Evolutionary conservation across 2,329 filamentous ascomycete genomes (phyloP).

Genomic region (Fusarium secorum): DNA sequence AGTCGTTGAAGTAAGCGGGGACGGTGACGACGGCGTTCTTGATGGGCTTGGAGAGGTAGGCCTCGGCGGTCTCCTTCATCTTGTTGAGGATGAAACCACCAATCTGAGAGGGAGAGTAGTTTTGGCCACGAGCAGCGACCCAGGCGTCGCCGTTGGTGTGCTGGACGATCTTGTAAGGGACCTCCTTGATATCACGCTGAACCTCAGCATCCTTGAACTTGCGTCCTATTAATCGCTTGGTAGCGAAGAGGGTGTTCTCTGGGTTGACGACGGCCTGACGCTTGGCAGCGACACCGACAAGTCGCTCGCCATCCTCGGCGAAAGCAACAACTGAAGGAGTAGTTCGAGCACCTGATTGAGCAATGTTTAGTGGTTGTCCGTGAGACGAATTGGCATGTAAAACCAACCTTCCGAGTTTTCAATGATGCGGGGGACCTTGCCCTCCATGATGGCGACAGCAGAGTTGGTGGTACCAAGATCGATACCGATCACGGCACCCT

Average conservation of each 20-base stretch:
- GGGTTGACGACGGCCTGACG: slow-evolving; percentile 98
- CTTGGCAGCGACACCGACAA: slow-evolving; percentile 97
- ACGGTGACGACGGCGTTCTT: slow-evolving; percentile 98
- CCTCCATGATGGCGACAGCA: slow-evolving; percentile 96
- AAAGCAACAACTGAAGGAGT: slow-evolving; percentile 89
- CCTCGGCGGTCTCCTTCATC: slow-evolving; percentile 99
- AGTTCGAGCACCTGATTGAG: slow-evolving; percentile 48
- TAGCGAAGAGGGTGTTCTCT: slow-evolving; percentile 97
- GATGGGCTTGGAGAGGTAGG: slow-evolving; percentile 79
- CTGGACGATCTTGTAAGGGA: slow-evolving; percentile 98
- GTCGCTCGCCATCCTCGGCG: slow-evolving; percentile 91
- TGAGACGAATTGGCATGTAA: slow-evolving; percentile 8
- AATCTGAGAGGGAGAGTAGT: slow-evolving; percentile 98
- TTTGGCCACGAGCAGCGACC: slow-evolving; percentile 91
- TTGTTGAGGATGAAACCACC: slow-evolving; percentile 96
- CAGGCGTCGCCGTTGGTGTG: slow-evolving; percentile 96
- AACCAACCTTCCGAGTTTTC: slow-evolving; percentile 90
- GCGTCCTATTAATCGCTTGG: slow-evolving; percentile 97
- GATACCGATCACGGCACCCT: slow-evolving; percentile 96
- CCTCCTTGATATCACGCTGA: slow-evolving; percentile 96
- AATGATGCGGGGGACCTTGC: slow-evolving; percentile 93
- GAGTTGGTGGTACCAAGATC: slow-evolving; percentile 99
- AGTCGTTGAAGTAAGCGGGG: slow-evolving; percentile 98
- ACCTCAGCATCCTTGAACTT: slow-evolving; percentile 95
- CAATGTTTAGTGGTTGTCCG: slow-evolving; percentile 3